Base-by-base conservation (phyloP, 768 basidiomycete species). In the Amylocystis lapponica region DNA sequence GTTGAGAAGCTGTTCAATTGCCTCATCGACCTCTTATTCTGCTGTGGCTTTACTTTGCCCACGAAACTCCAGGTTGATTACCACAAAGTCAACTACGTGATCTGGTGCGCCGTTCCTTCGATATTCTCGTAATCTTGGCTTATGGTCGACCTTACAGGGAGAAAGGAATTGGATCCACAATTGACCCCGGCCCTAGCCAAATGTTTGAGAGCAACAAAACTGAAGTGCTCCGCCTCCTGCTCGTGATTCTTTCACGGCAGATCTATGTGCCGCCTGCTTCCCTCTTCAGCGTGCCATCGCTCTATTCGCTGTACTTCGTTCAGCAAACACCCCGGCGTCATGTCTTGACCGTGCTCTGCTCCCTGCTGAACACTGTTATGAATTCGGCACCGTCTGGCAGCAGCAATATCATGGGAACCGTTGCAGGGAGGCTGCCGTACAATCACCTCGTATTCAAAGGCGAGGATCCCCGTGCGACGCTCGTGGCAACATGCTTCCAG, bases 11-110 rank as follows among this genome's bases (percentile, higher is more conserved):
- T 97, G 17, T 85, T 95, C 51, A 77, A 73, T 54, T 81, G 82
- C 46, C 68, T 90, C 9, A 77, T 90, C 44, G 94, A 98, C 59
- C 70, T 97, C 10, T 60, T 96, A 29, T 98, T 95, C 62, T 92
- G 91, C 58, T 94, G 90, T 53, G 92, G 90, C 11, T 96, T 98
- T 54, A 95, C 93, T 0, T 66, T 97, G 8, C 89, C 95, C 8
- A 75, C 74, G 22, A 78, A 77, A 60, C 68, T 86, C 34, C 83
- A 88, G 59, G 75, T 81, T 36, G 83, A 86, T 56, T 83, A 84
- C 53, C 78, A 88, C 60, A 86, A 88, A 59, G 82, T 92, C 34
- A 82, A 85, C 59, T 86, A 92, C 68, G 70, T 86, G 19, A 94
- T 94, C 42, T 95, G 91, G 90, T 90, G 60, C 47, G 83, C 61